These are phyloP conservation scores for Detonula confervacea DNA, from an alignment of 352 stramenopile species.

Conservation along the genomic window DNA sequence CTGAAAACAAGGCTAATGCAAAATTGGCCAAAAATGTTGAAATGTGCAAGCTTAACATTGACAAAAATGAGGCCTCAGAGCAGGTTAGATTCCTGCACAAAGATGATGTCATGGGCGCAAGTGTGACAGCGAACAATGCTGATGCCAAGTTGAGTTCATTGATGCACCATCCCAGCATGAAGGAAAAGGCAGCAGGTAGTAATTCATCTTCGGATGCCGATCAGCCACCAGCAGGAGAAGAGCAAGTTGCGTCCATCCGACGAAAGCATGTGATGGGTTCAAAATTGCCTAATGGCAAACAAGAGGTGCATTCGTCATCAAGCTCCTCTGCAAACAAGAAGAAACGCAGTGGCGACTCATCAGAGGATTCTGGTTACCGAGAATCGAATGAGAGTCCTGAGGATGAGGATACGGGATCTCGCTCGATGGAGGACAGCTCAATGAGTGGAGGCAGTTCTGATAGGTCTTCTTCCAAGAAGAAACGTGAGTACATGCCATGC, in stretches of 20 bases:
- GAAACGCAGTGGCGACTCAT: constrained; percentile 50
- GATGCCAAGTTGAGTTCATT: constrained; percentile 76
- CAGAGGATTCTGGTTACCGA: constrained; percentile 81
- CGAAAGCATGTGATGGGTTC: constrained; percentile 14
- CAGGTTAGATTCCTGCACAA: constrained; percentile 55
- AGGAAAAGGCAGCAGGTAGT: neutral
- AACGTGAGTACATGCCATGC: no score
- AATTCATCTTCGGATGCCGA: neutral
- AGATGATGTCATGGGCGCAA: constrained; percentile 83
- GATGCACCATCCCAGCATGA: constrained; percentile 58
- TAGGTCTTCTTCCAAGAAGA: constrained; percentile 51
- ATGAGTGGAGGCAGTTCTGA: constrained; percentile 66
- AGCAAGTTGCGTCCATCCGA: constrained; percentile 17
- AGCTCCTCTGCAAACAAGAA: constrained; percentile 31
- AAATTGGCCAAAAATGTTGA: constrained; percentile 73
- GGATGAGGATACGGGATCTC: constrained; percentile 43
- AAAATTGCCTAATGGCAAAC: constrained; percentile 11
- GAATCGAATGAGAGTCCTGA: constrained; percentile 78
- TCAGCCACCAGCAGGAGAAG: neutral
- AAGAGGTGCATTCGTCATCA: constrained; percentile 36
- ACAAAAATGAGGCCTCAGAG: constrained; percentile 40
- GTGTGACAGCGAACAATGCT: constrained; percentile 84
- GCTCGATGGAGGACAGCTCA: constrained; percentile 53
- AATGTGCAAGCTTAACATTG: constrained; percentile 61
- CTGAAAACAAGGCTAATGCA: constrained; percentile 64